Conservation (phyloP, 1,284 basidiomycete species). For the Naganishia albida region DNA sequence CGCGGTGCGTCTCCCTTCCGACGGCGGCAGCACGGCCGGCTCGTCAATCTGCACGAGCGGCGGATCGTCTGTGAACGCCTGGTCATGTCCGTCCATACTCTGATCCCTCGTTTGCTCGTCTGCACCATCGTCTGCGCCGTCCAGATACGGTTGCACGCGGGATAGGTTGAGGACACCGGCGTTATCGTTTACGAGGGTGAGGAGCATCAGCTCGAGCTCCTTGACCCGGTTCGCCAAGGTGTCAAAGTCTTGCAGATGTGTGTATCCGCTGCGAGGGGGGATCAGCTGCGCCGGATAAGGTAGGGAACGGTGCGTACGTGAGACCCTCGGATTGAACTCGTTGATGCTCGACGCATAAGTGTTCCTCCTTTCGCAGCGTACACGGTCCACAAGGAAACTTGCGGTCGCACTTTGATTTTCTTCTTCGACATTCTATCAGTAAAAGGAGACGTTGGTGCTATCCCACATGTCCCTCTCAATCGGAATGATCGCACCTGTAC, state of each 20-base stretch:
- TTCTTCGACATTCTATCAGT: conserved; percentile 16
- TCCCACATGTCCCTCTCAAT: background rate
- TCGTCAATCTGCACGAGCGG: background rate
- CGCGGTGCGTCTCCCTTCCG: background rate
- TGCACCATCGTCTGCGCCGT: background rate
- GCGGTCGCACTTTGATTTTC: conserved; percentile 24
- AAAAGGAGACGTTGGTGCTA: background rate
- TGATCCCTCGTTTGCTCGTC: background rate
- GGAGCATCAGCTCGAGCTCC: conserved; percentile 14
- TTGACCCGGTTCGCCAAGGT: conserved; percentile 5
- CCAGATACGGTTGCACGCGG: background rate
- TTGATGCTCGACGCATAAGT: conserved; percentile 5
- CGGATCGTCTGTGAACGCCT: background rate
- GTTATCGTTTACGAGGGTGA: background rate
- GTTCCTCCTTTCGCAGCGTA: conserved; percentile 6
- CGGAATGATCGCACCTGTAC: conserved; percentile 16
- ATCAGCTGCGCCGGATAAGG: background rate
- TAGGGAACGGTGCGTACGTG: conserved; percentile 1
- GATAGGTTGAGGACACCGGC: conserved; percentile 9
- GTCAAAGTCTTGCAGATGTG: conserved; percentile 21
- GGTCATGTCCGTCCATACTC: background rate
- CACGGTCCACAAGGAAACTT: conserved; percentile 16
- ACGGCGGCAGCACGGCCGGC: background rate
- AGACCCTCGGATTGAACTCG: background rate
- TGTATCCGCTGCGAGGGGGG: conserved; percentile 9